Base-by-base conservation (phyloP, 345 rosid genomes). In the Moricandia moricandioides region DNA sequence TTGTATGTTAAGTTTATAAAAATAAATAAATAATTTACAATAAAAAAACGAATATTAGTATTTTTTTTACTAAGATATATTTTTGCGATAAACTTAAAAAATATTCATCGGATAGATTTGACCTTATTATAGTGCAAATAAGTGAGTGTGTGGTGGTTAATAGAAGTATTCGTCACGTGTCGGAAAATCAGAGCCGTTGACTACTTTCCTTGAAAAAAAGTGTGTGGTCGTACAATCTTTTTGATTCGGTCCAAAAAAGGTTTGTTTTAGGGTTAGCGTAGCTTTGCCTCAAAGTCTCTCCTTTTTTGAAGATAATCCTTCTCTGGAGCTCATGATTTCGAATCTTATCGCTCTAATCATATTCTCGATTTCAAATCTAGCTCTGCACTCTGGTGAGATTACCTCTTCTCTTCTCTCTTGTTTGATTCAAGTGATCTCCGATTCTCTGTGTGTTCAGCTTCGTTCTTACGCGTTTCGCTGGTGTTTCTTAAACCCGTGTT, bases 181-280 rank as follows among this genome's bases (percentile, higher is more conserved):
- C 71, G 45, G 65, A 65, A 47, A 77, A 71, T 65, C 68, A 77
- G 80, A 77, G 76, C 68, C 80, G 72, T 59, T 71, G 72, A 71
- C 76, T 64, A 31, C 12, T 4, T 54, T 14, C 58, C 39, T 24
- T 73, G 17, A 43, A 45, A 43, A 45, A 71, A 57, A 24, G 40
- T 76, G 49, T 58, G 80, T 58, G 72, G 80, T 30, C 64, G 64
- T 76, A 58, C 67, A 71, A 0, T 43, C 4, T n/a, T 47, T 58
- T 34, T 58, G 62, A 65, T 65, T 77, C 63, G 45, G 77, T 62
- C 61, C 68, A 51, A 66, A 65, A 78, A 71, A 64, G 57, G 35
- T 65, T 65, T 70, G 9, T 70, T 77, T 65, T 77, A 70, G 80
- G 80, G 80, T 77, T 71, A 47, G 81, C 77, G 72, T 77, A 13